phyloP scores from a whole-genome alignment of 176 grass and related monocot species.

The Carex kokanica region DNA sequence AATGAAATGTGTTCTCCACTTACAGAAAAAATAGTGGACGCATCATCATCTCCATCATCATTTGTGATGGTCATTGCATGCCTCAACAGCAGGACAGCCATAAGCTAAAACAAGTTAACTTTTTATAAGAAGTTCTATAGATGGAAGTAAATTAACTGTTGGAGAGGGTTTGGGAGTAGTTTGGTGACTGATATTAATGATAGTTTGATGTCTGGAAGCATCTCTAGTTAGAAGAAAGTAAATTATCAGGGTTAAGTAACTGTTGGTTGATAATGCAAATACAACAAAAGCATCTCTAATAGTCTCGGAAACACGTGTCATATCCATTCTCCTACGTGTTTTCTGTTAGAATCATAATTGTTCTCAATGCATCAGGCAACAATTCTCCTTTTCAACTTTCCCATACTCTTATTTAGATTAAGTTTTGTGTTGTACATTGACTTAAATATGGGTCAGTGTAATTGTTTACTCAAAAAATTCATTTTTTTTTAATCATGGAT shows the following conservation, averaged over 20 bases:
- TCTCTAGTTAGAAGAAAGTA: neutral
- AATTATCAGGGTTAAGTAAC: neutral
- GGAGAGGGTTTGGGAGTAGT: too few species aligned
- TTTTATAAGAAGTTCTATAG: constrained; percentile 10
- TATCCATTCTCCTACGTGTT: neutral
- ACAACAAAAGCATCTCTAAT: neutral
- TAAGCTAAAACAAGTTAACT: constrained; percentile 49
- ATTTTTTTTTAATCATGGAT: neutral
- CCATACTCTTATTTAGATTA: neutral
- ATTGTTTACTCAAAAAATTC: neutral
- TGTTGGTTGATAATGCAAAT: neutral
- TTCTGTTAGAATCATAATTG: neutral
- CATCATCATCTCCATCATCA: constrained; percentile 66
- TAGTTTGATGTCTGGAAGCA: neutral
- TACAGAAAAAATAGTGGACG: constrained; percentile 86
- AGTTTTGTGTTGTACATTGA: neutral
- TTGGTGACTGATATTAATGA: too few species aligned
- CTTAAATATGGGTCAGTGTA: neutral
- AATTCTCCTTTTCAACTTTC: neutral
- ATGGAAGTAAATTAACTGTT: neutral
- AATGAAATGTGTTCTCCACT: constrained; percentile 16
- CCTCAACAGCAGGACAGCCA: constrained; percentile 77
- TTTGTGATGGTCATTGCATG: constrained; percentile 74
- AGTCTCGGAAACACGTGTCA: neutral
- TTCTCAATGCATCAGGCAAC: neutral